These are phyloP conservation scores for Stemphylium vesicarium DNA, from an alignment of 2,329 filamentous ascomycete genomes.

Conservation along the genomic window DNA sequence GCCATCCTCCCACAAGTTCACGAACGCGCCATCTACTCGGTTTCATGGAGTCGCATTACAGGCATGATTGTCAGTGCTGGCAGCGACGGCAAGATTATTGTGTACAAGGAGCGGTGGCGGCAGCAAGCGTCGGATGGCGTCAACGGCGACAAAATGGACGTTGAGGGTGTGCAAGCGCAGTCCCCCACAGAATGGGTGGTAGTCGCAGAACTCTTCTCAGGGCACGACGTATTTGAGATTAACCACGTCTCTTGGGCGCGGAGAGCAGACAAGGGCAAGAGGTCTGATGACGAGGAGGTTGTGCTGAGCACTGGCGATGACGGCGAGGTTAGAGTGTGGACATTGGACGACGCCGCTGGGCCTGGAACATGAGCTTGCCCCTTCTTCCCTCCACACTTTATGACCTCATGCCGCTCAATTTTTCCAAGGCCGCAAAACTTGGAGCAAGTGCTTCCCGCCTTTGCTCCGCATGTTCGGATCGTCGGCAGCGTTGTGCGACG, in stretches of 20 bases:
- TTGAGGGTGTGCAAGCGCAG: slow-evolving; percentile 21
- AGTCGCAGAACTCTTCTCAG: slow-evolving; percentile 71
- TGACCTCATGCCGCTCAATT: slow-evolving; percentile 1
- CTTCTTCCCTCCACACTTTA: neutral
- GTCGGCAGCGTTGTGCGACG: neutral
- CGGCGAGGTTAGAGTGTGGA: slow-evolving; percentile 85
- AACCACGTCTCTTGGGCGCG: slow-evolving; percentile 91
- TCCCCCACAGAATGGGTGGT: slow-evolving; percentile 70
- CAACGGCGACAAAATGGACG: slow-evolving; percentile 24
- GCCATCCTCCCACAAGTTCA: slow-evolving; percentile 76
- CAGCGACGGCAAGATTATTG: slow-evolving; percentile 64
- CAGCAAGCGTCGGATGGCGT: slow-evolving; percentile 31
- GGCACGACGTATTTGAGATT: slow-evolving; percentile 91
- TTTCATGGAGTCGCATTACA: slow-evolving; percentile 78
- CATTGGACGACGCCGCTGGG: slow-evolving; percentile 38
- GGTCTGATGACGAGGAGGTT: slow-evolving; percentile 75
- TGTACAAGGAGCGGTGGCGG: slow-evolving; percentile 30
- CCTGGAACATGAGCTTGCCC: neutral
- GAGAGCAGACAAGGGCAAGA: slow-evolving; percentile 71
- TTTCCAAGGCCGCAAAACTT: neutral
- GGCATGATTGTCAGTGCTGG: slow-evolving; percentile 87
- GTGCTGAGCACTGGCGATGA: slow-evolving; percentile 92
- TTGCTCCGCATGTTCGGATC: neutral
- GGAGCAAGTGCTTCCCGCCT: neutral
- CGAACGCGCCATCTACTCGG: slow-evolving; percentile 81